Base-by-base conservation (phyloP, 2,329 filamentous ascomycete species). In the Diplodia intermedia region DNA sequence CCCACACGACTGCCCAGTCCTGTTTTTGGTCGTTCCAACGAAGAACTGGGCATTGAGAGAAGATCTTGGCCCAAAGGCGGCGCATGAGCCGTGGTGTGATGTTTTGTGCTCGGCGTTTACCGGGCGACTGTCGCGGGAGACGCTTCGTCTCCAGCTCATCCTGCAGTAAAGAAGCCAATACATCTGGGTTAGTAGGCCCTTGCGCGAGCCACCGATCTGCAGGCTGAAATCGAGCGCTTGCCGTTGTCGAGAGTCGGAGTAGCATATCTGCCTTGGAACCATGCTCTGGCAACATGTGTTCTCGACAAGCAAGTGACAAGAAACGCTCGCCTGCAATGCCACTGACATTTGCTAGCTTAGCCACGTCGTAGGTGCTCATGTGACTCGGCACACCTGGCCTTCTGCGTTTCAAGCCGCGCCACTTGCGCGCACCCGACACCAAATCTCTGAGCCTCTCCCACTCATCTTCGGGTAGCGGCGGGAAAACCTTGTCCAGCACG, bases 71-170 rank as follows among this genome's bases (percentile, higher is more conserved):
- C 76, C 83, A 85, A 18, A 85, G 69, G 38, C 82, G 76, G 65
- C 75, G 75, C 83, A 86, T 84, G 67, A 78, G 80, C 11, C 81
- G 78, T 12, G 74, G 69, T 1, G 78, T 83, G 40, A 85, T 75
- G n/a, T 61, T 69, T 65, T 81, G 79, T 1, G 77, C 77, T 26
- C 67, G 36, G 20, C 43, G 47, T 20, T 26, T 33, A n/a, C 67
- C 67, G 12, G 67, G 67, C 18, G 50, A 31, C 60, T 56, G 31
- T 29, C 52, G 65, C 4, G 67, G 52, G 9, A 56, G 57, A 29
- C 18, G 55, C 40, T 52, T 29, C 14, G 36, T 61, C 49, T 67
- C 66, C 54, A 67, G 23, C 11, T 43, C 47, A 15, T 67, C 55
- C 7, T 33, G 47, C 18, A 67, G 55, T 7, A 67, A 23, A 26